Evolutionary conservation across 441 rosid genomes (phyloP), one percentile per base, ranked within the genome.

Genomic region (Theobroma grandiflorum): DNA sequence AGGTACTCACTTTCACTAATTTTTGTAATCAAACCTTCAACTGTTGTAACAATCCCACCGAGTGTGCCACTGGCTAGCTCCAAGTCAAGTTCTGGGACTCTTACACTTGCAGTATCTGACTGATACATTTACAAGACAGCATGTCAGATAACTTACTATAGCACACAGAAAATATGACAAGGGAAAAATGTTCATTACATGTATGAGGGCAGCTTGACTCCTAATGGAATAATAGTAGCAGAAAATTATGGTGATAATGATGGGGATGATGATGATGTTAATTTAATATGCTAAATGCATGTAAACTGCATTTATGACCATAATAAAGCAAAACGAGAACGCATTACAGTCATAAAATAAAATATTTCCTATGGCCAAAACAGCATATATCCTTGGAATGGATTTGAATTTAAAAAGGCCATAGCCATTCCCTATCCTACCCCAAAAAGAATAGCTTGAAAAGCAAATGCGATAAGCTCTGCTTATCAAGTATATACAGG

Each of bases 11-110:
- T 97, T 86, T 97, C 99, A 87, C 97, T 89, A 72, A 97, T 95
- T 84, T 97, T 90, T 79, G 98, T 90, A 75, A 95, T 91, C 83
- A 97, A 88, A n/a, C 99, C 99, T 85, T 97, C 99, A 62, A 97
- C 98, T 16, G 99, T 97, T 49, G 99, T 95, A 68, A 95, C 98
- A 72, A 94, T 40, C 81, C 98, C 99, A 76, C 99, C 99, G 58
- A 95, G 86, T 42, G 99, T 94, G 71, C 98, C 99, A 88, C 99
- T 90, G 4, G 86, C 88, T 79, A 97, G 88, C 89, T 95, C 98
- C 89, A 97, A 87, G 72, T 94, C 99, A 72, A 97, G 93, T 88
- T 95, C 98, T 49, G 98, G 97, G 73, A 97, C 85, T 78, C 53
- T 84, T 66, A 97, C 94, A 72, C 97, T 83, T 8, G 98, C 98